Conservation (phyloP, 805 yeast genomes). For the Jamesozyma piceae region DNA sequence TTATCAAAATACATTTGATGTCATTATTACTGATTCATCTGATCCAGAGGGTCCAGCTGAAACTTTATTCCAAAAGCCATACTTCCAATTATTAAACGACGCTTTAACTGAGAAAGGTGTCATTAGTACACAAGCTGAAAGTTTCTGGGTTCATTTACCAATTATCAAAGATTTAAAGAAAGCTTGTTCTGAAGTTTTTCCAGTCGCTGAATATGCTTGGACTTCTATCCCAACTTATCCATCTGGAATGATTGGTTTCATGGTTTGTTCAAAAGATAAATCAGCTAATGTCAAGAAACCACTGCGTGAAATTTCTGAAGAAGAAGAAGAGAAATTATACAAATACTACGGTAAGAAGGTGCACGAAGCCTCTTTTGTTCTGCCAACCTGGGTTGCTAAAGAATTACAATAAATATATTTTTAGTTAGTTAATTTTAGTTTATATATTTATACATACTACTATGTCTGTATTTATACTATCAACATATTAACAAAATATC, state of each 20-base stretch:
- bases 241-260: constrained; percentile 95
- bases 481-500: no score
- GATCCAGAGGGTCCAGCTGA: constrained; percentile 99
- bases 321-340: constrained; percentile 55
- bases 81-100: constrained; percentile 70
- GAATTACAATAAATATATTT: constrained; percentile 28
- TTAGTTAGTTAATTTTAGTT: neutral
- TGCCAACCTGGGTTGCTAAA: constrained; percentile 82
- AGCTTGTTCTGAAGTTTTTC: constrained; percentile 79
- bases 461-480: no score
- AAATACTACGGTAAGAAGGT: constrained; percentile 76
- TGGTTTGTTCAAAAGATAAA: constrained; percentile 82
- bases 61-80: constrained; percentile 82
- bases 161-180: constrained; percentile 73
- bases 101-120: constrained; percentile 94
- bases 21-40: constrained; percentile 91
- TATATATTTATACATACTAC: neutral
- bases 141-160: constrained; percentile 84
- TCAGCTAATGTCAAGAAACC: constrained; percentile 60
- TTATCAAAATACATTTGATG: constrained; percentile 80
- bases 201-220: constrained; percentile 83
- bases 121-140: constrained; percentile 88
- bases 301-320: constrained; percentile 50
- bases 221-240: constrained; percentile 95
- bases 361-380: constrained; percentile 80